Conservation (phyloP, 371 early-diverging fungal genomes). For the Mucor irregularis region DNA sequence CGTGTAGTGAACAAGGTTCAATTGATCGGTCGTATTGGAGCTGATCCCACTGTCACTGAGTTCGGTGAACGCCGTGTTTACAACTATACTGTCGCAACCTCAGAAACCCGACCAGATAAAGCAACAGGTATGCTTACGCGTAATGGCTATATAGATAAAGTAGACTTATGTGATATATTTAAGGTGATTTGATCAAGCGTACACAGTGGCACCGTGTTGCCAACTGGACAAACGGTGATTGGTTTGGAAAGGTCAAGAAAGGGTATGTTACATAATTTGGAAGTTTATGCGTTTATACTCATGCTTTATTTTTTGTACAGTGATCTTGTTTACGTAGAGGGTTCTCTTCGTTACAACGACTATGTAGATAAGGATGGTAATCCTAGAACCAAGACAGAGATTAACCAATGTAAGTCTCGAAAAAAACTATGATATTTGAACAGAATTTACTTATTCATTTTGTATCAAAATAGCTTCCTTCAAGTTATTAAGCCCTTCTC, state of each 20-base stretch:
- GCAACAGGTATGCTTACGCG: neutral
- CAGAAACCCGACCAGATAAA: conserved; percentile 54
- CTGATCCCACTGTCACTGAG: conserved; percentile 47
- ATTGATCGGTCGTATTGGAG: conserved; percentile 59
- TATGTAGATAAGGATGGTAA: conserved; percentile 66
- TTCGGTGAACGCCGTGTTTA: conserved; percentile 43
- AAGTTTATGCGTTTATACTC: neutral
- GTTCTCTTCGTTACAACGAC: conserved; percentile 56
- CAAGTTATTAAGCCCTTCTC: conserved; percentile 17
- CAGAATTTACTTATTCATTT: neutral
- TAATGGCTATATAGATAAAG: neutral
- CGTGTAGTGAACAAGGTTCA: conserved; percentile 53
- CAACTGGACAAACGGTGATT: conserved; percentile 48
- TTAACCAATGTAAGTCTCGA: conserved; percentile 46
- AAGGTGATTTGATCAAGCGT: conserved; percentile 57
- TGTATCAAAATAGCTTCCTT: conserved; percentile 5
- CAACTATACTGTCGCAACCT: conserved; percentile 61
- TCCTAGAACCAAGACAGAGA: conserved; percentile 56
- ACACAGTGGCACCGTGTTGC: conserved; percentile 66
- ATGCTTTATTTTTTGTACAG: conserved; percentile 15
- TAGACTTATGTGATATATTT: neutral
- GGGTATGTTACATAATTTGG: conserved; percentile 32
- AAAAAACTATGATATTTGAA: neutral
- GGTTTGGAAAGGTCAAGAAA: conserved; percentile 53
- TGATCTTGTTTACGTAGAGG: conserved; percentile 65